A percentile compares a stretch with the other conserved stretches of the same genome.
These are phyloP conservation scores for Cupressus sempervirens DNA, from an alignment of 75 land plant species.

Conservation along the genomic window DNA sequence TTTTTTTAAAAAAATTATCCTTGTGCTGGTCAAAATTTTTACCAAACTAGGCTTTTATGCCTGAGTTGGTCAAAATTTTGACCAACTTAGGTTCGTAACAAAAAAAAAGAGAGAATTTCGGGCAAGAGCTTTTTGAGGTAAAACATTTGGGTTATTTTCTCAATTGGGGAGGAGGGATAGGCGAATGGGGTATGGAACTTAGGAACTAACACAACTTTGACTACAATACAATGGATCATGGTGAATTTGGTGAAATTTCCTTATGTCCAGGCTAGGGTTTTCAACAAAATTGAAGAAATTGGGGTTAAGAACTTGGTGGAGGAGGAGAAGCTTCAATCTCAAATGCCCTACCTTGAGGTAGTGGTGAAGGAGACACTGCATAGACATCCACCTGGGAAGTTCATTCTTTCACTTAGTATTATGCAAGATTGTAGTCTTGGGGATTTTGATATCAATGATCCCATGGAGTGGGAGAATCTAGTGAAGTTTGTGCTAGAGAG, in stretches of 20 bases:
- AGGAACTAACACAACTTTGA: slow-evolving; percentile 26
- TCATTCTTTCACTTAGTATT: slow-evolving; percentile 15
- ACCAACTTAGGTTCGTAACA: too few species aligned
- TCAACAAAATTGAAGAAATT: slow-evolving; percentile 20
- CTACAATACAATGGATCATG: slow-evolving; percentile 33
- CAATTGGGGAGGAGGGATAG: too few species aligned
- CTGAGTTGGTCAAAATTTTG: too few species aligned
- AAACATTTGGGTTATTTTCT: too few species aligned
- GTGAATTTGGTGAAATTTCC: slow-evolving; percentile 32
- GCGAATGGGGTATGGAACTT: too few species aligned
- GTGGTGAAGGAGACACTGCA: slow-evolving; percentile 14
- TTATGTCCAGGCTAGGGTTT: slow-evolving; percentile 20
- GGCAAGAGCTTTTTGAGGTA: too few species aligned
- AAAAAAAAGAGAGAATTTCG: too few species aligned
- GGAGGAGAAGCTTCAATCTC: not conserved
- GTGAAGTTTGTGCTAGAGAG: slow-evolving; percentile 32
- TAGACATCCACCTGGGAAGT: slow-evolving; percentile 16
- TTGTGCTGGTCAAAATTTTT: too few species aligned
- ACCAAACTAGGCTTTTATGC: too few species aligned
- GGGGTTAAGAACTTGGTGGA: not conserved
- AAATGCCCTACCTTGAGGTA: slow-evolving; percentile 12
- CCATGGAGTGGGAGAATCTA: slow-evolving; percentile 27
- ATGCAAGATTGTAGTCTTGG: slow-evolving; percentile 11
- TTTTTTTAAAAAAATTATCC: too few species aligned
- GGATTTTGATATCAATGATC: slow-evolving; percentile 26